A percentile compares a stretch with the other conserved stretches of the same genome.
These are phyloP conservation scores for Phtheirospermum japonicum DNA, from an alignment of 257 asterid species.

Conservation along the genomic window DNA sequence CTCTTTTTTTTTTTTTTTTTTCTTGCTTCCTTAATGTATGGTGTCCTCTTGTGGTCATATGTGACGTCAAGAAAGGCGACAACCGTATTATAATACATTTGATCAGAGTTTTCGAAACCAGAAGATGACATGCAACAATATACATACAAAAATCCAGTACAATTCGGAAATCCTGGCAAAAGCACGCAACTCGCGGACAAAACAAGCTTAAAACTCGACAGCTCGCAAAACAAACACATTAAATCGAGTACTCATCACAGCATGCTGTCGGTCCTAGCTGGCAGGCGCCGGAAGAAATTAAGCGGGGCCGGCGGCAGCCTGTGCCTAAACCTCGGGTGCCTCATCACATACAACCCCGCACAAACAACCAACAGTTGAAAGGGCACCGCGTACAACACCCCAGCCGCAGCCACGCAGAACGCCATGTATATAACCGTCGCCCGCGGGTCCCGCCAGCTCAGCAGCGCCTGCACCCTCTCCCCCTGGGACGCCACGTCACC, in stretches of 20 bases:
- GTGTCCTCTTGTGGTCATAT: too few species aligned
- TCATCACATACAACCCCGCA: slow-evolving; percentile 61
- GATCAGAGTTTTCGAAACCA: too few species aligned
- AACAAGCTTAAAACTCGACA: slow-evolving; percentile 1
- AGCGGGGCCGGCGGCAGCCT: slow-evolving; percentile 66
- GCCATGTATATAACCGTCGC: slow-evolving; percentile 69
- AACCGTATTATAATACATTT: too few species aligned
- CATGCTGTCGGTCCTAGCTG: slow-evolving; percentile 86
- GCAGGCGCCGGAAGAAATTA: slow-evolving; percentile 83
- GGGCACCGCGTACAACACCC: slow-evolving; percentile 54
- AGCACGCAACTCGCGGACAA: neutral
- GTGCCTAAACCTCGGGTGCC: slow-evolving; percentile 80
- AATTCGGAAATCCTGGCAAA: too few species aligned
- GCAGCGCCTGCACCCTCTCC: slow-evolving; percentile 79
- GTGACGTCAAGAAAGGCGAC: too few species aligned
- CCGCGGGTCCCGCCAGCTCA: slow-evolving; percentile 92
- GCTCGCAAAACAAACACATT: slow-evolving; percentile 20
- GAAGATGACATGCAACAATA: too few species aligned
- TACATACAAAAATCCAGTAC: too few species aligned
- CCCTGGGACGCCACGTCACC: slow-evolving; percentile 91
- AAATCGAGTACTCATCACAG: slow-evolving; percentile 34
- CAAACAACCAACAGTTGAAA: slow-evolving; percentile 49
- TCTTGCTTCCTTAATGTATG: too few species aligned
- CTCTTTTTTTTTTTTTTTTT: too few species aligned
- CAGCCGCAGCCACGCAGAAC: slow-evolving; percentile 59